These are phyloP conservation scores for Exophiala alcalophila DNA, from an alignment of 2,329 filamentous ascomycete species.

Conservation along the genomic window DNA sequence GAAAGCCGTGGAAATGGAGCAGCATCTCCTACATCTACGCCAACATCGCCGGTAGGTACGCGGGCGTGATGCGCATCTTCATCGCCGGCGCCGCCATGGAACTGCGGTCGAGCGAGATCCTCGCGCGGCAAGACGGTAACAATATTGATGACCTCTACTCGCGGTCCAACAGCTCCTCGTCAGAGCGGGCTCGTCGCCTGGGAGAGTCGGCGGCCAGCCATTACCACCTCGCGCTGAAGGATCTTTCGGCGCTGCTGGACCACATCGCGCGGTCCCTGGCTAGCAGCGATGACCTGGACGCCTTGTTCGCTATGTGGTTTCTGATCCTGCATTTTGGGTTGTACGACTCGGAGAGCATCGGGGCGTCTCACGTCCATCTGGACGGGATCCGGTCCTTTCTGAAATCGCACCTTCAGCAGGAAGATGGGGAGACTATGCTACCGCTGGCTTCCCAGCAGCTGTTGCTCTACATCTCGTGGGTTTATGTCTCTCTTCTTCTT, in stretches of 20 bases:
- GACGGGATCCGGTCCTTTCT: conserved; percentile 38
- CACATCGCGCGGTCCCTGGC: conserved; percentile 34
- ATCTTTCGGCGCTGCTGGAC: conserved; percentile 34
- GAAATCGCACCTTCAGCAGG: conserved; percentile 35
- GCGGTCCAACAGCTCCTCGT: conserved; percentile 13
- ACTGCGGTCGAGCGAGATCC: conserved; percentile 37
- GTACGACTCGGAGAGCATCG: conserved; percentile 26
- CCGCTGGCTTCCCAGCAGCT: conserved; percentile 40
- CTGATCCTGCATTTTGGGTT: conserved; percentile 40
- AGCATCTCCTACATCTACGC: conserved; percentile 39
- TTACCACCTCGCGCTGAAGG: conserved; percentile 38
- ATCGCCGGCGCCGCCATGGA: conserved; percentile 39
- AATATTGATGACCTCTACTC: conserved; percentile 31
- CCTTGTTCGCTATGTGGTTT: conserved; percentile 39
- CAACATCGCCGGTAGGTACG: conserved; percentile 36
- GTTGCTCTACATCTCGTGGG: conserved; percentile 38
- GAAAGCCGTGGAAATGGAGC: conserved; percentile 41
- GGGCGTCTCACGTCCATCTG: conserved; percentile 37
- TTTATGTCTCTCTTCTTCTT: neutral
- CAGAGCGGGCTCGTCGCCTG: conserved; percentile 28
- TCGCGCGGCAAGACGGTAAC: conserved; percentile 31
- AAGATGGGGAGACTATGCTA: conserved; percentile 23
- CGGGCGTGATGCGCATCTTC: conserved; percentile 43
- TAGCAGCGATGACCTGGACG: conserved; percentile 34
- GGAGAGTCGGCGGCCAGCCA: conserved; percentile 29